Conservation (phyloP, 106 monocot species). For the Narthecium ossifragum region DNA sequence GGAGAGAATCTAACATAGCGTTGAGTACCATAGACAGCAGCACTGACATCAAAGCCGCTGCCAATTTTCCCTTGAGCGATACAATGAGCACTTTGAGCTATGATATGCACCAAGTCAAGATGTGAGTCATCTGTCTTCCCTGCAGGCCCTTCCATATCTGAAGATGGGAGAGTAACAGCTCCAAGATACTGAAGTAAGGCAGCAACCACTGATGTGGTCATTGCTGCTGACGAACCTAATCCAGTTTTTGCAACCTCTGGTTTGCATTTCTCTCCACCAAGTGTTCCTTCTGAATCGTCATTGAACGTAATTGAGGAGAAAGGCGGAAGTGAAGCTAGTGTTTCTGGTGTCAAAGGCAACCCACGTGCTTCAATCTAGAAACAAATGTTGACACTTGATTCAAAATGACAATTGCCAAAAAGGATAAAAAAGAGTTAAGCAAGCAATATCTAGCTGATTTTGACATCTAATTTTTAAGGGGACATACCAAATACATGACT, state of each 20-base stretch:
- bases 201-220: slow-evolving; percentile 96
- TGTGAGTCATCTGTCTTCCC: slow-evolving; percentile 16
- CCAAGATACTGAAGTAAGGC: slow-evolving; percentile 85
- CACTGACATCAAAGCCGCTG: slow-evolving; percentile 98
- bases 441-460: no score
- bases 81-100: slow-evolving; percentile 96
- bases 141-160: slow-evolving; percentile 11
- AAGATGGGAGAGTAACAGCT: slow-evolving; percentile 51
- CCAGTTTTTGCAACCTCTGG: slow-evolving; percentile 99
- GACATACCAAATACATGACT: no score
- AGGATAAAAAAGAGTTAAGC: no score
- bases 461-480: no score
- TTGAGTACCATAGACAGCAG: slow-evolving; percentile 98
- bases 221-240: slow-evolving; percentile 96
- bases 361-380: slow-evolving; percentile 70
- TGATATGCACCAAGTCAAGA: slow-evolving; percentile 83
- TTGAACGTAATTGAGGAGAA: slow-evolving; percentile 86
- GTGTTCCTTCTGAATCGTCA: slow-evolving; percentile 27
- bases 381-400: no score
- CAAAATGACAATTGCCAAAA: no score
- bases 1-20: slow-evolving; percentile 90
- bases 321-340: slow-evolving; percentile 59
- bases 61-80: slow-evolving; percentile 98
- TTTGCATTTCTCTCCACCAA: slow-evolving; percentile 50
- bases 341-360: slow-evolving; percentile 58